Percentiles rank a stretch among this genome's conserved stretches.
These are phyloP conservation scores for Fonsecaea nubica DNA, from an alignment of 2,329 filamentous ascomycete species.

Conservation along the genomic window DNA sequence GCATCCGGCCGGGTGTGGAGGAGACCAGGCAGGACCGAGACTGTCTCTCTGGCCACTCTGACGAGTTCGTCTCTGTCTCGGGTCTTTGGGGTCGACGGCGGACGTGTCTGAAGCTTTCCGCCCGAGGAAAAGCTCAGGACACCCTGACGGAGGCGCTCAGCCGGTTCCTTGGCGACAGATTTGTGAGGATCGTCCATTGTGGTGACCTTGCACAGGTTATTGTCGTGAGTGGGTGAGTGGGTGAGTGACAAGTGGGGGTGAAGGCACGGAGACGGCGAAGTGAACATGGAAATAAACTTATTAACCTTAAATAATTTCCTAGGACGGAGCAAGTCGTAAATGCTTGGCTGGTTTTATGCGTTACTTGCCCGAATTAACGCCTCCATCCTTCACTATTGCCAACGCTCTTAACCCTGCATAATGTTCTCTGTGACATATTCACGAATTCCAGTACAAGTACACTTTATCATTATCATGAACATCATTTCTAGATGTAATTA, in stretches of 20 bases:
- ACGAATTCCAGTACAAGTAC: background rate
- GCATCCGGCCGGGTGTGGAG: slow-evolving; percentile 53
- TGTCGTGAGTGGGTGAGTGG: no score
- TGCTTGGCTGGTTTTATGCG: no score
- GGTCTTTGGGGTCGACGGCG: slow-evolving; percentile 15
- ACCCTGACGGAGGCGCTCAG: background rate
- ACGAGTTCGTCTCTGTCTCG: slow-evolving; percentile 44
- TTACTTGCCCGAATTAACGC: background rate
- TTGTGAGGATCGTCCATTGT: background rate
- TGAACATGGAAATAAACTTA: background rate
- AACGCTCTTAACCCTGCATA: slow-evolving; percentile 10
- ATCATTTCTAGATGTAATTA: no score
- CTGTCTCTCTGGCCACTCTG: slow-evolving; percentile 57
- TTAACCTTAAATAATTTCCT: background rate
- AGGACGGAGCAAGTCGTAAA: background rate
- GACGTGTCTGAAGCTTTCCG: slow-evolving; percentile 11
- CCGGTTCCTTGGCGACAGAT: background rate
- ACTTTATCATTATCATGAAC: no score
- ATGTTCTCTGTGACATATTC: slow-evolving; percentile 25
- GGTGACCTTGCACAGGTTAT: background rate
- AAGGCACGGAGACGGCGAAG: background rate
- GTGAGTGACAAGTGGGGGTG: no score
- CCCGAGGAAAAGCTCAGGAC: slow-evolving; percentile 3
- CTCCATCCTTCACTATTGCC: background rate
- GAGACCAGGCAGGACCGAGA: slow-evolving; percentile 55